phyloP scores from a whole-genome alignment of 345 rosid genomes.

The Arabidopsis arenosa region DNA sequence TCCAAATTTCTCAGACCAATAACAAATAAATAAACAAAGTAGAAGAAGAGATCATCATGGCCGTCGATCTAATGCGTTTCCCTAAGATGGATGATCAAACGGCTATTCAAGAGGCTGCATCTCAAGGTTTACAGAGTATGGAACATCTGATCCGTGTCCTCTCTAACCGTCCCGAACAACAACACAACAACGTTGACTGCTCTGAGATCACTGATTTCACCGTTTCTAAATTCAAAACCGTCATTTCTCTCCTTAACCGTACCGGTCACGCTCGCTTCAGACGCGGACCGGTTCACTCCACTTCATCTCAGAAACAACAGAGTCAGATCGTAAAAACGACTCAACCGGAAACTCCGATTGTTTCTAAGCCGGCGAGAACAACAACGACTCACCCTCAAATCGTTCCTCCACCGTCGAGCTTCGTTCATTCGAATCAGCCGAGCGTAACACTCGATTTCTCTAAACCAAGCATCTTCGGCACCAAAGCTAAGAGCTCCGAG shows the following conservation, averaged over 20 bases:
- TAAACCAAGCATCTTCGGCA: conserved; percentile 55
- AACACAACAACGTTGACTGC: conserved; percentile 55
- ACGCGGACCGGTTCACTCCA: conserved; percentile 71
- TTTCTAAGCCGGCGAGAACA: conserved; percentile 11
- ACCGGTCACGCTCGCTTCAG: conserved; percentile 95
- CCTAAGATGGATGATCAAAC: conserved; percentile 70
- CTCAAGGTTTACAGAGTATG: conserved; percentile 87
- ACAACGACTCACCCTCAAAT: conserved; percentile 30
- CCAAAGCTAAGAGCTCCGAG: conserved; percentile 56
- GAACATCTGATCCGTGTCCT: conserved; percentile 73
- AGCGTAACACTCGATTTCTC: conserved; percentile 84
- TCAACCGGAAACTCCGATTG: conserved; percentile 18
- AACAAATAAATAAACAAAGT: too few relatives aligned
- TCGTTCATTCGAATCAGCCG: conserved; percentile 60
- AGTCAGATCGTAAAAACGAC: conserved; percentile 20
- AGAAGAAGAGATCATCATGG: conserved; percentile 47
- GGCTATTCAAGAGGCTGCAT: conserved; percentile 85
- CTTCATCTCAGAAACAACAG: conserved; percentile 2
- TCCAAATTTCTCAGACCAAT: not conserved
- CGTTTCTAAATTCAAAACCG: conserved; percentile 78
- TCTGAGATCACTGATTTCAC: conserved; percentile 68
- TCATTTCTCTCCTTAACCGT: conserved; percentile 75
- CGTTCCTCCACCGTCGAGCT: conserved; percentile 46
- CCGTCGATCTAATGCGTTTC: conserved; percentile 69
- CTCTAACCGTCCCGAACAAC: conserved; percentile 53